Conservation (phyloP, 345 rosid genomes). For the Salix caprea region DNA sequence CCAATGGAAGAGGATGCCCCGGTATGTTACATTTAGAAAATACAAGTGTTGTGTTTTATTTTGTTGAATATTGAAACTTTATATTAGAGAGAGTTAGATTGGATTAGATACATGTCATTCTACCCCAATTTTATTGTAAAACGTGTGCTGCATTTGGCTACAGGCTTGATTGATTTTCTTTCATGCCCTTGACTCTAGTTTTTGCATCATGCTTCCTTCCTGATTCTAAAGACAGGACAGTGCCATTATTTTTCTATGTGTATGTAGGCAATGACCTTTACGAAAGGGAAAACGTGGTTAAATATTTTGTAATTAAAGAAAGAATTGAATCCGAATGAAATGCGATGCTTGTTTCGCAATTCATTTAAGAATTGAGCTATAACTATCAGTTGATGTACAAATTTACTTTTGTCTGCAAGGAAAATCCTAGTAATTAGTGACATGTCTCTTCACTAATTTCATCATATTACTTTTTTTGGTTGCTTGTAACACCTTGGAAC, state of each 20-base stretch:
- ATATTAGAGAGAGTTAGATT: not conserved
- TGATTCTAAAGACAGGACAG: not conserved
- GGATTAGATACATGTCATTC: not conserved
- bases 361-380: not conserved
- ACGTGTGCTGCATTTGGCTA: not conserved
- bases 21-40: not conserved
- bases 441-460: not conserved
- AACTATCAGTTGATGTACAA: not conserved
- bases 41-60: not conserved
- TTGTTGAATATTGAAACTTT: not conserved
- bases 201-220: not conserved
- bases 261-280: not conserved
- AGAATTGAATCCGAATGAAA: not conserved
- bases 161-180: not conserved
- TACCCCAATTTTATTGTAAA: not conserved
- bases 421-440: not conserved
- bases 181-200: not conserved
- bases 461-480: not conserved
- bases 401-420: not conserved
- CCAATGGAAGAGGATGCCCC: conserved; percentile 71
- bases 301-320: not conserved
- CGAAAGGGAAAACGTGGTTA: not conserved
- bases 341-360: not conserved
- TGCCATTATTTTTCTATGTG: not conserved
- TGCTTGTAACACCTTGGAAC: not conserved